Evolutionary conservation across 768 basidiomycete genomes (phyloP).

Genomic region (Leucosporidium creatinivorum): DNA sequence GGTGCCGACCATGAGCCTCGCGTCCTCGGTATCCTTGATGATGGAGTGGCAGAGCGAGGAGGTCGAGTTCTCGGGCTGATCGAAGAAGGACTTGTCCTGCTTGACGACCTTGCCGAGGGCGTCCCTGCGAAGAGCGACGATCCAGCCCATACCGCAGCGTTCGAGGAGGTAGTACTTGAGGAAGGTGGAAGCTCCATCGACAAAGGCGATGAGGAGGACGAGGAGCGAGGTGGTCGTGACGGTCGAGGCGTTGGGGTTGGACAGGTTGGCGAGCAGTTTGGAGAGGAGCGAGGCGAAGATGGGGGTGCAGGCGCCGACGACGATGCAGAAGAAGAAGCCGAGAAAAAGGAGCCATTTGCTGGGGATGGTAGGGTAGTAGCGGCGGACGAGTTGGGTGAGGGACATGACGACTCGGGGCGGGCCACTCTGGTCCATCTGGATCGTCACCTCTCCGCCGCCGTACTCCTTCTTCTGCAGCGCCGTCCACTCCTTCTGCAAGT

Average conservation of each 20-base stretch:
- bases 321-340: conserved; percentile 61
- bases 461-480: not conserved
- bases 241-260: conserved; percentile 40
- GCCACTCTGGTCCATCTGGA: conserved; percentile 39
- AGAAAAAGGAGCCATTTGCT: conserved; percentile 61
- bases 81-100: conserved; percentile 86
- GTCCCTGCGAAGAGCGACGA: conserved; percentile 54
- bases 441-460: not conserved
- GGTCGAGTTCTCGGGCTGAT: conserved; percentile 56
- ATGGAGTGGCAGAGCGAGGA: conserved; percentile 62
- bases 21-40: conserved; percentile 85
- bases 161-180: conserved; percentile 78
- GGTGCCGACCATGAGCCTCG: conserved; percentile 63
- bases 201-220: conserved; percentile 59
- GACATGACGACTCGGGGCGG: not conserved
- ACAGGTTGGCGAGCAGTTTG: conserved; percentile 54
- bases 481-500: conserved; percentile 33
- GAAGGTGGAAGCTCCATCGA: conserved; percentile 68
- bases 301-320: conserved; percentile 78
- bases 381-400: conserved; percentile 3
- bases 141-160: conserved; percentile 64
- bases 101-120: conserved; percentile 57
- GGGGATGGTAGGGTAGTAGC: conserved; percentile 45
- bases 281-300: conserved; percentile 87
- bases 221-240: conserved; percentile 29